phyloP scores from a whole-genome alignment of 2,329 filamentous ascomycete genomes.

The Ophiostoma himal-ulmi region DNA sequence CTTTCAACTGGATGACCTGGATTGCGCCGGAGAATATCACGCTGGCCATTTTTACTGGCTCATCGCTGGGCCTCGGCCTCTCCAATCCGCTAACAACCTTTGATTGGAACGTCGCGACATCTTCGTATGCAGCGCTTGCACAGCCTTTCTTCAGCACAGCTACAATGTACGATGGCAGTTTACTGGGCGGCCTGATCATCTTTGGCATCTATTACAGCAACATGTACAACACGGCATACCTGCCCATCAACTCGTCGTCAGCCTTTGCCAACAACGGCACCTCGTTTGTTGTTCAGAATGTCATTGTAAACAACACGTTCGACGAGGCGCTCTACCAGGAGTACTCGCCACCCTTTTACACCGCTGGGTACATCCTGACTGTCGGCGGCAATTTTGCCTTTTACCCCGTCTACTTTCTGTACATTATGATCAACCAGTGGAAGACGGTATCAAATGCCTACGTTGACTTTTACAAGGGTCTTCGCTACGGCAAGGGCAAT shows the following conservation, averaged over 20 bases:
- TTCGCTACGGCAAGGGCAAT: constrained; percentile 49
- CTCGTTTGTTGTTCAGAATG: constrained; percentile 53
- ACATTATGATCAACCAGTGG: constrained; percentile 51
- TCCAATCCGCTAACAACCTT: constrained; percentile 34
- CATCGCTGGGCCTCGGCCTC: constrained; percentile 34
- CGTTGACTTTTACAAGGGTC: constrained; percentile 35
- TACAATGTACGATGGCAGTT: constrained; percentile 48
- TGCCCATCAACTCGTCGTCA: constrained; percentile 55
- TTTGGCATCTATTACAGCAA: constrained; percentile 55
- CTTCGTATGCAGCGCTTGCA: constrained; percentile 45
- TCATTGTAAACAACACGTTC: constrained; percentile 52
- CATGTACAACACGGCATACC: constrained; percentile 52
- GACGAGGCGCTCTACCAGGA: constrained; percentile 54
- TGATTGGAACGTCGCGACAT: constrained; percentile 40
- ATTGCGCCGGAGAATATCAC: constrained; percentile 41
- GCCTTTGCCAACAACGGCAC: constrained; percentile 60
- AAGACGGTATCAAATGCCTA: constrained; percentile 39
- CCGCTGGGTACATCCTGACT: constrained; percentile 53
- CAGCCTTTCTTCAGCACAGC: constrained; percentile 52
- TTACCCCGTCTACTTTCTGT: constrained; percentile 54
- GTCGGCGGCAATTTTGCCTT: constrained; percentile 55
- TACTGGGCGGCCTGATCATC: constrained; percentile 50
- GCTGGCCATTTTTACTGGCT: constrained; percentile 46
- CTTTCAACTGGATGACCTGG: constrained; percentile 43
- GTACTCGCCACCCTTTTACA: constrained; percentile 61